These are phyloP conservation scores for Solanum virginianum DNA, from an alignment of 257 asterid species.

Conservation along the genomic window DNA sequence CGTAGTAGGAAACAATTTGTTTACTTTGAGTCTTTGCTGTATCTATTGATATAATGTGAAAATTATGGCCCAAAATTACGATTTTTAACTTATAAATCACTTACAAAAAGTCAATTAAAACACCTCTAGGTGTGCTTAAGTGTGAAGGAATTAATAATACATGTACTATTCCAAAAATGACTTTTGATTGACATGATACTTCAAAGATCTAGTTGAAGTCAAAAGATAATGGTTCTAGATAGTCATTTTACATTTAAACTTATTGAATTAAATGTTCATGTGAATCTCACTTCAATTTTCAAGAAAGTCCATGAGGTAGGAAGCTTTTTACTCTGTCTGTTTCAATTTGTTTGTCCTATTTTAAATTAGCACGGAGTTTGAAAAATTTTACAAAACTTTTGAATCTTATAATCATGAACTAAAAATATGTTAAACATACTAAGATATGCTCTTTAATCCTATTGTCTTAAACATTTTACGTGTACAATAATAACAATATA, in stretches of 20 bases:
- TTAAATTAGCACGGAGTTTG: neutral
- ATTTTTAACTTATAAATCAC: no score
- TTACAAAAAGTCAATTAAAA: no score
- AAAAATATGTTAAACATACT: no score
- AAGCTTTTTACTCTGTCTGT: neutral
- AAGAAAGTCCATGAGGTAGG: neutral
- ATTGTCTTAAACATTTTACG: neutral
- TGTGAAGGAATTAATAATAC: neutral
- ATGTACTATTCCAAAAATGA: neutral
- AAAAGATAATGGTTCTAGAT: neutral
- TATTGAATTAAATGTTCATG: neutral
- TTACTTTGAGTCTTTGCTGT: neutral
- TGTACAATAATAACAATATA: neutral
- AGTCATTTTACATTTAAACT: neutral
- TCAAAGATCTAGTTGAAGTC: neutral
- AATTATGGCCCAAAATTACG: no score
- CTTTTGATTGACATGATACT: neutral
- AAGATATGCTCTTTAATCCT: no score
- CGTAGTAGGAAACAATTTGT: no score
- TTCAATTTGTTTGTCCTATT: neutral
- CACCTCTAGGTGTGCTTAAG: neutral
- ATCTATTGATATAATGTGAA: neutral
- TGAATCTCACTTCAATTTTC: neutral
- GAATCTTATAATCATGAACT: accelerated
- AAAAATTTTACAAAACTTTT: no score